Percentiles rank a stretch among this genome's conserved stretches.
These are phyloP conservation scores for Talaromyces trachyspermus DNA, from an alignment of 495 filamentous ascomycete species.

Conservation along the genomic window DNA sequence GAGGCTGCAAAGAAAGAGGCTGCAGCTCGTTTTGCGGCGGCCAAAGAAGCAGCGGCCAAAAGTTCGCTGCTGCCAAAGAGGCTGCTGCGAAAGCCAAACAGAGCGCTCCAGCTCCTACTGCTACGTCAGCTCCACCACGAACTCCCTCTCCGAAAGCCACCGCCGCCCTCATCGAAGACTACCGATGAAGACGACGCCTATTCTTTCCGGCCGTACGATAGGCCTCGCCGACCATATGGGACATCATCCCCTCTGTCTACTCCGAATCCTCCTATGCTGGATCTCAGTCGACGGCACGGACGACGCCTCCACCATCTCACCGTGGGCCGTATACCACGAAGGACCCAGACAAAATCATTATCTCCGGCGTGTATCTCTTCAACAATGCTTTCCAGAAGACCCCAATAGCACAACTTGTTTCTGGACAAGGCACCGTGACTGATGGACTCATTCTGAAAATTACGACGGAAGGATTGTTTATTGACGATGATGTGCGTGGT, in stretches of 20 bases:
- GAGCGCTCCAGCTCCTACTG: constrained; percentile 14
- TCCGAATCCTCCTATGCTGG: constrained; percentile 82
- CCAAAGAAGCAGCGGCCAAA: constrained; percentile 35
- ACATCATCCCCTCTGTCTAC: constrained; percentile 55
- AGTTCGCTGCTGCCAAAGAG: constrained; percentile 33
- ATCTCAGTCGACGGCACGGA: constrained; percentile 74
- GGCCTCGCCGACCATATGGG: constrained; percentile 48
- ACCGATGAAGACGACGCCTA: constrained; percentile 60
- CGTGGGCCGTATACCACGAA: constrained; percentile 72
- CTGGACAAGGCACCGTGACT: constrained; percentile 66
- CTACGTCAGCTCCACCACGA: constrained; percentile 23
- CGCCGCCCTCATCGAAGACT: constrained; percentile 54
- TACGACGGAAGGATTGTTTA: constrained; percentile 85
- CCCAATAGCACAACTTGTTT: constrained; percentile 73
- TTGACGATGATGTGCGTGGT: constrained; percentile 86
- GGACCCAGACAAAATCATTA: constrained; percentile 90
- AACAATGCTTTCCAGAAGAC: constrained; percentile 74
- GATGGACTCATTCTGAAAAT: constrained; percentile 82
- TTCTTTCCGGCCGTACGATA: constrained; percentile 80
- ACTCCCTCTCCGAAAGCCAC: constrained; percentile 49
- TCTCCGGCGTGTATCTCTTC: constrained; percentile 85
- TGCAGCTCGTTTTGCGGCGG: constrained; percentile 18
- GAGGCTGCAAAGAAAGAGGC: constrained; percentile 29
- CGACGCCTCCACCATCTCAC: constrained; percentile 72
- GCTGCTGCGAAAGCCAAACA: constrained; percentile 17